Conservation (phyloP, 306 rosid species). For the Inga laurina region DNA sequence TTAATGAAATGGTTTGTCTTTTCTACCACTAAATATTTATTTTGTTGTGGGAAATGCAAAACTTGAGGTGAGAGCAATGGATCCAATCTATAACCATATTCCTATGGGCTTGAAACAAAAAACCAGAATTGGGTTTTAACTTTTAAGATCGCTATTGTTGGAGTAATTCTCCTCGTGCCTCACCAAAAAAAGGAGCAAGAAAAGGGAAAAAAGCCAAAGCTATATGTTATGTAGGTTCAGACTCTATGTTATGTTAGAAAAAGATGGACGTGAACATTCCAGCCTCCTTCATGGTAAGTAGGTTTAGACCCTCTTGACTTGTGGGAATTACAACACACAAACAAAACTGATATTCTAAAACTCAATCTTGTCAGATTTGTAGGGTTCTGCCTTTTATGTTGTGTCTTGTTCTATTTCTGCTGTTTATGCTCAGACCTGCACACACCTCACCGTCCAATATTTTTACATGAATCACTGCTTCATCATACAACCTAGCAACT, state of each 20-base stretch:
- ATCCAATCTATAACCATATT: conserved; percentile 14
- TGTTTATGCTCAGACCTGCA: not conserved
- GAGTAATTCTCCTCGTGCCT: not conserved
- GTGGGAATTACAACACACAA: conserved; percentile 28
- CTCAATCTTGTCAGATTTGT: conserved; percentile 34
- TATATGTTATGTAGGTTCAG: conserved; percentile 1
- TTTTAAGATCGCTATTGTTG: not conserved
- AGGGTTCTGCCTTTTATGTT: conserved; percentile 23
- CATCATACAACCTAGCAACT: conserved; percentile 38
- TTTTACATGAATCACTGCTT: conserved; percentile 35
- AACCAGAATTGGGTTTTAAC: conserved; percentile 32
- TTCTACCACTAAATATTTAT: not conserved
- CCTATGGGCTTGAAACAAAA: conserved; percentile 40
- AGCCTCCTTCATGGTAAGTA: conserved; percentile 15
- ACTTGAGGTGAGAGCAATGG: not conserved
- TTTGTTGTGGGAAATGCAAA: not conserved
- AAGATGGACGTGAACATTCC: conserved; percentile 36
- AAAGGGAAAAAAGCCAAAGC: too few relatives aligned
- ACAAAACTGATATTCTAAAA: conserved; percentile 35
- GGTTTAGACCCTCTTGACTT: conserved; percentile 14
- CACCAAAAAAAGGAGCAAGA: not conserved
- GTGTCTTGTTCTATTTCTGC: conserved; percentile 32
- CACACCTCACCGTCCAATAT: not conserved
- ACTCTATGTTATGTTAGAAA: not conserved
- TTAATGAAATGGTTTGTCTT: too few relatives aligned